Percentiles rank a stretch among this genome's conserved stretches.
Evolutionary conservation across 2,329 filamentous ascomycete genomes (phyloP).

Genomic region (Talaromyces funiculosus): DNA sequence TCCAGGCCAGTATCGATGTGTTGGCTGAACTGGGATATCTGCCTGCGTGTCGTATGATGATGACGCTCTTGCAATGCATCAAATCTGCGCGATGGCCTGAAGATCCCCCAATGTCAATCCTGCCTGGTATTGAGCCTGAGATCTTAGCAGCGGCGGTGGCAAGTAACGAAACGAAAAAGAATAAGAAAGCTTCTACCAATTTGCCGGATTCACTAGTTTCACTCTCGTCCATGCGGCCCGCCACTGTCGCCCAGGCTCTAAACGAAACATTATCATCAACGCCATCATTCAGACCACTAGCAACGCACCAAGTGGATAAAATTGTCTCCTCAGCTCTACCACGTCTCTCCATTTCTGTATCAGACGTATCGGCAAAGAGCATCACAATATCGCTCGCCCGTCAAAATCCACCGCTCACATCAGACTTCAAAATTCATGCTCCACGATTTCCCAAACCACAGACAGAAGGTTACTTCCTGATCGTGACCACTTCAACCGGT

Average conservation of each 20-base stretch:
- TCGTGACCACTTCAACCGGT: constrained; percentile 52
- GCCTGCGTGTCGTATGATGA: constrained; percentile 73
- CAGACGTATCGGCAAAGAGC: constrained; percentile 56
- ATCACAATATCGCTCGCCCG: constrained; percentile 57
- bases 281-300: neutral
- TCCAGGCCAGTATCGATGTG: constrained; percentile 91
- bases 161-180: neutral
- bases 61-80: constrained; percentile 80
- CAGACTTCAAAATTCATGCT: constrained; percentile 72
- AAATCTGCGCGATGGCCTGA: constrained; percentile 89
- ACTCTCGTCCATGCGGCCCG: constrained; percentile 27
- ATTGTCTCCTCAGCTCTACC: constrained; percentile 65
- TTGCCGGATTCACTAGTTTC: constrained; percentile 28
- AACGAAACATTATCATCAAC: constrained; percentile 30
- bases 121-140: constrained; percentile 59
- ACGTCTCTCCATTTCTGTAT: constrained; percentile 58
- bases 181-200: neutral
- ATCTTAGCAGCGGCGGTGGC: constrained; percentile 16
- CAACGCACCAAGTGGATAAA: constrained; percentile 18
- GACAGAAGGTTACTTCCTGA: constrained; percentile 85
- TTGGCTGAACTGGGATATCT: constrained; percentile 82
- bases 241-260: constrained; percentile 25
- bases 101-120: constrained; percentile 70
- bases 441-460: constrained; percentile 91
- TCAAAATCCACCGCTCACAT: constrained; percentile 59